Evolutionary conservation across 176 grass and related monocot species (phyloP).

Genomic region (Oryza australiensis): DNA sequence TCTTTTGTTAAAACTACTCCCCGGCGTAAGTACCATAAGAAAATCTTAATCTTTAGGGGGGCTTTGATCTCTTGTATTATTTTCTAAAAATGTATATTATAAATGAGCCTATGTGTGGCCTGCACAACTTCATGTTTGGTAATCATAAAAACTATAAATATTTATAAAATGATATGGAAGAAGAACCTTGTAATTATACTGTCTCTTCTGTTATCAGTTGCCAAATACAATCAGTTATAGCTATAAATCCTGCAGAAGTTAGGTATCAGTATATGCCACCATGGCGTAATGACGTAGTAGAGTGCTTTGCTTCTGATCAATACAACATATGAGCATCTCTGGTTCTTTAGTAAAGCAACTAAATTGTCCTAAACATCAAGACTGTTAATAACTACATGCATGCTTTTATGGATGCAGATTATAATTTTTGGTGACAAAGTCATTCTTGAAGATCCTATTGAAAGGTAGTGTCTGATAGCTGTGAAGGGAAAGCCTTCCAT

Average conservation of each 20-base stretch:
- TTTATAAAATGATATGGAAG: not conserved
- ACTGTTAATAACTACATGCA: constrained; percentile 20
- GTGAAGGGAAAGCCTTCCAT: constrained; percentile 7
- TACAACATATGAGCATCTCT: not conserved
- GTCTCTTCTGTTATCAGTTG: not conserved
- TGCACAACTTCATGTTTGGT: not conserved
- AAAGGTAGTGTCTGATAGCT: constrained; percentile 56
- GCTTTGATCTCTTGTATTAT: not conserved
- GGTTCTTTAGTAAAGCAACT: not conserved
- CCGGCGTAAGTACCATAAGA: too few relatives aligned
- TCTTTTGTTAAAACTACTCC: too few relatives aligned
- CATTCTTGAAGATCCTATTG: constrained; percentile 77
- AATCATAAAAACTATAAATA: not conserved
- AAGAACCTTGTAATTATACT: not conserved
- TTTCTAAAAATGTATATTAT: not conserved
- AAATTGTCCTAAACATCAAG: constrained; percentile 13
- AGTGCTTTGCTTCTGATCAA: not conserved
- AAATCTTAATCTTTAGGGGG: too few relatives aligned
- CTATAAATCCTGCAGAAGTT: not conserved
- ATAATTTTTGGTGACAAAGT: constrained; percentile 88
- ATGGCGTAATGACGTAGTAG: not conserved
- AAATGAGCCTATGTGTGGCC: not conserved
- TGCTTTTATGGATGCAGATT: constrained; percentile 61
- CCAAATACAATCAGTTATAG: not conserved
- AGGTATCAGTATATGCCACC: not conserved